phyloP scores from a whole-genome alignment of 345 rosid genomes.

The Melaleuca alternifolia region DNA sequence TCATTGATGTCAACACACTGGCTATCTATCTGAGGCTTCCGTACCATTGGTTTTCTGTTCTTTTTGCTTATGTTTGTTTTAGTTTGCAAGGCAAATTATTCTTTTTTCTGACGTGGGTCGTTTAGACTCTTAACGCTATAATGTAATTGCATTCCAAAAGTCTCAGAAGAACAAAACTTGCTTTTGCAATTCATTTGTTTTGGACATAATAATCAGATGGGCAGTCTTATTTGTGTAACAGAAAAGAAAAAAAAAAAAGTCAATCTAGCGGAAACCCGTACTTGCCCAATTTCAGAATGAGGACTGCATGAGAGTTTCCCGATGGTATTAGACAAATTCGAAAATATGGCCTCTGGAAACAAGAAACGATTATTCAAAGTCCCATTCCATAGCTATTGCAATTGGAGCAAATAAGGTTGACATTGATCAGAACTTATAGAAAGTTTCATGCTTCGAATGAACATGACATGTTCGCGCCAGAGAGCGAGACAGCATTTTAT shows the following conservation, averaged over 20 bases:
- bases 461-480: background rate
- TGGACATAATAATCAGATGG: background rate
- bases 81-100: background rate
- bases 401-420: background rate
- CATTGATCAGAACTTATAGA: background rate
- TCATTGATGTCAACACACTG: slow-evolving; percentile 30
- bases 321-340: too few relatives aligned
- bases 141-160: background rate
- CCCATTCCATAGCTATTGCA: background rate
- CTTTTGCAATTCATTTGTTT: background rate
- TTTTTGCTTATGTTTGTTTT: background rate
- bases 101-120: accelerated
- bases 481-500: background rate
- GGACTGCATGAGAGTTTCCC: too few relatives aligned
- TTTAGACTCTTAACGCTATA: background rate
- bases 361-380: background rate
- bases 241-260: accelerated
- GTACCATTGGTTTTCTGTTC: too few relatives aligned
- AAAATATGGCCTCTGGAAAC: too few relatives aligned
- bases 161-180: background rate
- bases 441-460: background rate
- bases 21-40: slow-evolving; percentile 42
- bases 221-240: background rate
- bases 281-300: background rate
- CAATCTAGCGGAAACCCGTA: background rate